A percentile compares a stretch with the other conserved stretches of the same genome.
Evolutionary conservation across 768 basidiomycete species (phyloP).

Genomic region (Suillus occidentalis): DNA sequence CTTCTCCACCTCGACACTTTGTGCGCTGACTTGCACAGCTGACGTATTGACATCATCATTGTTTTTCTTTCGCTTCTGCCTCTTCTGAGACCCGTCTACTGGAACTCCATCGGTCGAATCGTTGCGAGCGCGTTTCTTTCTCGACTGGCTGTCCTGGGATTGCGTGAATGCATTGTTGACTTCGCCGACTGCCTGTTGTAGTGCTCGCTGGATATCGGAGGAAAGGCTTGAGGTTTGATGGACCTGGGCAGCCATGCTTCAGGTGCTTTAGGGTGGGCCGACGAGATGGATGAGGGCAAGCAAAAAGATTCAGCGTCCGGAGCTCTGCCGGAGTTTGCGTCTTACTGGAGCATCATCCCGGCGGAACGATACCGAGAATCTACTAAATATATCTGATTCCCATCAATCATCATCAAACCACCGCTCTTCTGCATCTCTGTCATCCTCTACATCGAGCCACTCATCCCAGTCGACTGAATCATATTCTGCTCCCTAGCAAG

Average conservation of each 20-base stretch:
- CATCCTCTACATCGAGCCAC: conserved; percentile 56
- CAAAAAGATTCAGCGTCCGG: conserved; percentile 16
- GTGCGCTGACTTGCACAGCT: background rate
- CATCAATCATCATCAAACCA: conserved; percentile 65
- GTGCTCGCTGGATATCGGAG: conserved; percentile 48
- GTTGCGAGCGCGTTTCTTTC: conserved; percentile 36
- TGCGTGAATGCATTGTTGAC: conserved; percentile 40
- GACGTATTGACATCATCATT: conserved; percentile 19
- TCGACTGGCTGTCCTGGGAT: conserved; percentile 25
- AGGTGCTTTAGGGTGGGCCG: conserved; percentile 42
- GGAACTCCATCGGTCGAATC: conserved; percentile 11
- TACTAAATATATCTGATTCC: conserved; percentile 15
- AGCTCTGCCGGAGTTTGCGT: background rate
- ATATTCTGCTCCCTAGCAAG: conserved; percentile 61
- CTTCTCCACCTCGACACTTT: background rate
- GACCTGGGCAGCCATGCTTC: conserved; percentile 21
- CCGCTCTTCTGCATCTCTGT: conserved; percentile 61
- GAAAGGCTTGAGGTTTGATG: conserved; percentile 27
- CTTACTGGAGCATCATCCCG: conserved; percentile 8
- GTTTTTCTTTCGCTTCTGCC: conserved; percentile 37
- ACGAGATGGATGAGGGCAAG: conserved; percentile 42
- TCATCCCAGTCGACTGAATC: conserved; percentile 78
- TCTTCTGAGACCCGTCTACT: conserved; percentile 15
- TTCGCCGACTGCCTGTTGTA: conserved; percentile 49
- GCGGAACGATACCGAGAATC: conserved; percentile 14